Base-by-base conservation (phyloP, 495 filamentous ascomycete genomes). In the Neurospora sp. region DNA sequence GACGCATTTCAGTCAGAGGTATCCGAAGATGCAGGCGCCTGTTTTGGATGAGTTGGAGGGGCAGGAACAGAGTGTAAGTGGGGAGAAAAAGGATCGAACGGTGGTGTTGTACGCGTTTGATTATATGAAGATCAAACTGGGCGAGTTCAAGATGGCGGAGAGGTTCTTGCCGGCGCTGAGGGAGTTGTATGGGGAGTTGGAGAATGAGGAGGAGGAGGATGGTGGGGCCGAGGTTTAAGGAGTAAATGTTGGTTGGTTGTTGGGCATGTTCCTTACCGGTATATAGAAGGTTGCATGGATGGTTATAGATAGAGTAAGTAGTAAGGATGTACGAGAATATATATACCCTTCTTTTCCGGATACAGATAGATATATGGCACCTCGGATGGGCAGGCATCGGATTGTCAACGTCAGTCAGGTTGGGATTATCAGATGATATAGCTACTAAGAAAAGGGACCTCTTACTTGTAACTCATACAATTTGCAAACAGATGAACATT, bases 1-100 rank as follows among this genome's bases (percentile, higher is more conserved):
- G 53, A 98, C 96, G 31, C 96, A 99, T 82, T 99, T 99, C 82
- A 92, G 89, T 39, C 96, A 99, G 80, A 85, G 96, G n/a, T 99
- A 99, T 81, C 92, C 93, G 76, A 97, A 98, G 82, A 77, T 95
- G 35, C 89, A 91, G 7, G 80, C 11, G 80, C 91, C 37, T 80
- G 84, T 70, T 75, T 78, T 70, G 77, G 80, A 70, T 41, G 83
- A 71, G 71, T 8, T 68, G 35, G 46, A 73, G 69, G 39, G 35
- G 35, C 35, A 37, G 35, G 35, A 37, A 37, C 35, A 37, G 35
- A 37, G 35, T 37, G 35, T 37, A 0, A 37, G 35, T 37, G n/a
- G 16, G 20, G 73, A 22, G 41, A 35, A 46, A n/a, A 39, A 20
- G 69, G 72, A 71, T n/a, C 72, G 20, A 38, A 73, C 27, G 27